Evolutionary conservation across 495 filamentous ascomycete species (phyloP), one percentile per base, ranked within the genome.

Genomic region (Penicillium herquei): DNA sequence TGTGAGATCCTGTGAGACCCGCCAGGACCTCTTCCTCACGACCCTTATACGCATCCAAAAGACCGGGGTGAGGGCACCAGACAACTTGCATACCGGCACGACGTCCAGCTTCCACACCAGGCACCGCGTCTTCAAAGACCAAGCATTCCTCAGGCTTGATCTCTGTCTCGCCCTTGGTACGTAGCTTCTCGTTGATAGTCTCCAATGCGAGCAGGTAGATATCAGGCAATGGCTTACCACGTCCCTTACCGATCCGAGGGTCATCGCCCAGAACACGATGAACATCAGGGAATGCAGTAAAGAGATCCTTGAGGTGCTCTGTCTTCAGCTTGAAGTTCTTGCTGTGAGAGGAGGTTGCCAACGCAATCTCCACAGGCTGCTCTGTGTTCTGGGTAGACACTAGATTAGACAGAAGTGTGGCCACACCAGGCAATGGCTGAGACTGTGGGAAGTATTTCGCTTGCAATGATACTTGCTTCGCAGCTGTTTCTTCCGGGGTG

Each of bases 121-220:
- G 90, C 3, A 98, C 92, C 21, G 85, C 86, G 69, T 99, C 94
- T 70, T 99, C 94, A 64, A 99, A 97, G 0, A 99, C 94, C 8
- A 99, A 76, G 70, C 93, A 97, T 68, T 99, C 94, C 60, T 87
- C 87, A 0, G 92, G 90, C 45, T 61, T 76, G 40, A 99, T 86
- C 57, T 87, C 84, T 33, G 72, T 68, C 65, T 92, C 84, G 0
- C 84, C 85, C 40, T 79, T 72, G 11, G 55, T 62, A 1, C 81
- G 69, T 11, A 94, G 65, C 7, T 80, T 83, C 3, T 76, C 77
- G 70, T 99, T 99, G 63, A 99, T 87, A 1, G 84, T 89, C 72
- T 89, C 77, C 45, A 99, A 73, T 0, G 95, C 95, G 1, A 98
- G 70, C 12, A 95, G 73, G 66, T 94, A 99, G 63, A 99, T 99